These are phyloP conservation scores for Aspergillus floridensis DNA, from an alignment of 2,329 filamentous ascomycete genomes.

Conservation along the genomic window DNA sequence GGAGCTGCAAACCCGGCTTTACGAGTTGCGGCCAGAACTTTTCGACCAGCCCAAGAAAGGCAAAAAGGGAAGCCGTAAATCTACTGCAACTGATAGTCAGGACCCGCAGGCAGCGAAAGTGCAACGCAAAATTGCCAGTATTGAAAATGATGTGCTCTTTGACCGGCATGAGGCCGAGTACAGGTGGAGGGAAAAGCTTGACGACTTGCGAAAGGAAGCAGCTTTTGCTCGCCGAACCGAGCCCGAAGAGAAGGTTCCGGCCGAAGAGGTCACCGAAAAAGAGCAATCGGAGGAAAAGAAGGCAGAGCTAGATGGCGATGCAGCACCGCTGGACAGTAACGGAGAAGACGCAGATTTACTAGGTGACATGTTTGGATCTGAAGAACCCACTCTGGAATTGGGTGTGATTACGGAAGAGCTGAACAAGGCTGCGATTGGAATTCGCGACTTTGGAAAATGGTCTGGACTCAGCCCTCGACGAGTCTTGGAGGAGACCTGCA, in stretches of 20 bases:
- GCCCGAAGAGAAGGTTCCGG: constrained; percentile 17
- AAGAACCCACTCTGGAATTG: constrained; percentile 42
- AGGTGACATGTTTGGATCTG: constrained; percentile 56
- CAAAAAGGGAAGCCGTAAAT: constrained; percentile 38
- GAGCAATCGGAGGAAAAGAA: constrained; percentile 26
- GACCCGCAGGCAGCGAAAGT: constrained; percentile 61
- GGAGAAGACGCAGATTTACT: constrained; percentile 47
- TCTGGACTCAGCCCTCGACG: constrained; percentile 72
- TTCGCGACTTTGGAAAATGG: constrained; percentile 83
- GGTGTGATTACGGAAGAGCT: constrained; percentile 37
- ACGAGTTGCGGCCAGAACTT: constrained; percentile 57
- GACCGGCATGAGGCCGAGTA: constrained; percentile 64
- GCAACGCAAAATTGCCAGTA: constrained; percentile 69
- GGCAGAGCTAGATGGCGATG: constrained; percentile 18
- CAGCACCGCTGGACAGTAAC: constrained; percentile 31
- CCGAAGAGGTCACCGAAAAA: constrained; percentile 57
- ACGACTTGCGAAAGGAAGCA: constrained; percentile 62
- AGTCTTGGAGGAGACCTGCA: constrained; percentile 82
- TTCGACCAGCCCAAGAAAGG: constrained; percentile 45
- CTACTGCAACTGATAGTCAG: constrained; percentile 16
- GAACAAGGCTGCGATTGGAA: constrained; percentile 45
- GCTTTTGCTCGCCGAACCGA: constrained; percentile 31
- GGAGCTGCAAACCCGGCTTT: constrained; percentile 67
- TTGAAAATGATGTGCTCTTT: constrained; percentile 76
- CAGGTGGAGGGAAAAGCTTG: constrained; percentile 61